Evolutionary conservation across 2,329 filamentous ascomycete genomes (phyloP).

Genomic region (Seiridium unicorne): DNA sequence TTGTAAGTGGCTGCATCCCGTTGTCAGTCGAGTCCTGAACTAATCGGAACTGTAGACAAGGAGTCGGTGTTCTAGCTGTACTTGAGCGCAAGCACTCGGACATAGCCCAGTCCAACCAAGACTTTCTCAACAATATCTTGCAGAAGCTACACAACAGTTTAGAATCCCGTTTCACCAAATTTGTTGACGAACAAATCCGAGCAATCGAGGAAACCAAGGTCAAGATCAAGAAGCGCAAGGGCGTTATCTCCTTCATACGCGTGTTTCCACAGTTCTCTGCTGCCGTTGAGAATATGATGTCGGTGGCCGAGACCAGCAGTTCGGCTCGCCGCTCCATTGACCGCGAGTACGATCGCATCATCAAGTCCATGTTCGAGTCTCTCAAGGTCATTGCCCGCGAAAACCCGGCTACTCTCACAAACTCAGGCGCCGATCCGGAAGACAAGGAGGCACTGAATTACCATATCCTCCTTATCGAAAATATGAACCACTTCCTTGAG

Average conservation of each 20-base stretch:
- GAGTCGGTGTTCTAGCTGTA: conserved; percentile 78
- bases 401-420: conserved; percentile 52
- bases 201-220: conserved; percentile 98
- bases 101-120: conserved; percentile 87
- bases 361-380: conserved; percentile 95
- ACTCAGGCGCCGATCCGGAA: conserved; percentile 59
- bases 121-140: conserved; percentile 78
- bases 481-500: conserved; percentile 97
- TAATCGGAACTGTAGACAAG: conserved; percentile 61
- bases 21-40: conserved; percentile 3
- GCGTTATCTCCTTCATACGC: conserved; percentile 92
- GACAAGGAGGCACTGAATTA: conserved; percentile 98
- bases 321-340: conserved; percentile 77
- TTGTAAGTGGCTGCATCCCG: conserved; percentile 55
- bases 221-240: conserved; percentile 97
- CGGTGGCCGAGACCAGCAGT: conserved; percentile 52
- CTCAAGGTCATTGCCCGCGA: conserved; percentile 88
- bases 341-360: conserved; percentile 81
- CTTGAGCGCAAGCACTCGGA: conserved; percentile 78
- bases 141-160: conserved; percentile 77
- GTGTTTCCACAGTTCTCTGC: conserved; percentile 86
- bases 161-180: conserved; percentile 76
- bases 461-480: conserved; percentile 95
- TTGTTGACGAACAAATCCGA: conserved; percentile 91
- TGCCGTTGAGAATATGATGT: conserved; percentile 81